Base-by-base conservation (phyloP, 371 early-diverging fungal species). In the Mortierella polycephala region DNA sequence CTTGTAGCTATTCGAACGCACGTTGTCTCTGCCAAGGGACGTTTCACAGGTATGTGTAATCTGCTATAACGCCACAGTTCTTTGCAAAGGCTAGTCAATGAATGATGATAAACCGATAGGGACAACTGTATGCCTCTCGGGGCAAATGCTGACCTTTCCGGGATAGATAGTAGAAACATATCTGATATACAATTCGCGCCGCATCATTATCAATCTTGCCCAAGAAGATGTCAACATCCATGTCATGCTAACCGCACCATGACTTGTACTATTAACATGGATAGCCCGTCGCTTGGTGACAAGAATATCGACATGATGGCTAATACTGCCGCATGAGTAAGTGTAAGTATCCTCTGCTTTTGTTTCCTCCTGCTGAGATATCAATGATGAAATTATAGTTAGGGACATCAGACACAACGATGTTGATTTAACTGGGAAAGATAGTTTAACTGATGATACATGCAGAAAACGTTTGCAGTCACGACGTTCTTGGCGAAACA, bases 321-420 rank as follows among this genome's bases (percentile, higher is more conserved):
- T 30, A 30, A 30, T 30, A 30, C 30, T 30, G 30, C 30, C 30
- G 30, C 30, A 30, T 30, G 30, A 30, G 30, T 30, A 30, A 30
- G 30, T 30, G 30, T 30, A 30, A 30, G 30, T 30, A 30, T 30
- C 30, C 30, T 30, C 30, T 47, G 16, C 47, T 47, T 47, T 8
- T n/a, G 12, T 47, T 47, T 12, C 16, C 16, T 11, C 16, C 10
- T 47, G 16, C 0, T 12, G 47, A 4, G n/a, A 5, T 51, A 18
- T 51, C 9, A 18, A 69, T 42, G 60, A 60, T 62, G 42, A 66
- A 53, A 67, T 30, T 41, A 60, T 63, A 62, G 70, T 63, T 70
- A 70, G 70, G 70, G 70, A 70, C 70, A 70, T 58, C 70, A 63
- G 70, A 70, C 45, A 20, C 52, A 59, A 58, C 56, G 49, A 62